A percentile compares a stretch with the other conserved stretches of the same genome.
Evolutionary conservation across 192 early-diverging fungal genomes (phyloP).

Genomic region (Physocladia obscura): DNA sequence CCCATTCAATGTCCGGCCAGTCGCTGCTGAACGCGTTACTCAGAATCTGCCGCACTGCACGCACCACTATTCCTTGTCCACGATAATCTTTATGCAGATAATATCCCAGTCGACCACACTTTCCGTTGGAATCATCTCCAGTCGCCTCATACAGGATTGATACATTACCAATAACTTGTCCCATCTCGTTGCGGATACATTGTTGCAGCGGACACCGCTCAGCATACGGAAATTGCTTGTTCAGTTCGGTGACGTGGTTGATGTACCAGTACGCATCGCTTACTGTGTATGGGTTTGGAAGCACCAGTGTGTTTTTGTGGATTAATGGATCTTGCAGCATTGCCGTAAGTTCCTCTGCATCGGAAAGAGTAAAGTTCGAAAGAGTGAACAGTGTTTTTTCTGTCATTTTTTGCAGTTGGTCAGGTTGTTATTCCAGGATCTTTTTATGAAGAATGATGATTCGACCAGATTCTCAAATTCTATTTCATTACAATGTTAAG

Average conservation of each 20-base stretch:
- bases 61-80: conserved; percentile 1
- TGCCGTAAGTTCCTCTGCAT: neutral
- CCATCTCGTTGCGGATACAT: neutral
- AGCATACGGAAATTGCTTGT: neutral
- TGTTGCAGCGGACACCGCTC: conserved; percentile 2
- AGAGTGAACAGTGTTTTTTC: neutral
- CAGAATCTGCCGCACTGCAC: neutral
- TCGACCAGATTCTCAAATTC: too few relatives aligned
- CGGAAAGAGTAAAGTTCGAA: neutral
- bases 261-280: conserved; percentile 3
- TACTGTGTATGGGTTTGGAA: conserved; percentile 22
- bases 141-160: neutral
- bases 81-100: conserved; percentile 8
- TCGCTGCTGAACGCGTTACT: neutral
- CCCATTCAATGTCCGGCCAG: conserved; percentile 10
- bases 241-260: neutral
- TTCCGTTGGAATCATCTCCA: too few relatives aligned
- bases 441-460: too few relatives aligned
- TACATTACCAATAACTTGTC: conserved; percentile 3
- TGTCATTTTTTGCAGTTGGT: too few relatives aligned
- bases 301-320: conserved; percentile 6
- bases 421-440: too few relatives aligned
- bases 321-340: conserved; percentile 15
- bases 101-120: neutral
- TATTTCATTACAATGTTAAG: too few relatives aligned